phyloP scores from a whole-genome alignment of 768 basidiomycete species.

The Punctularia strigosozonata region DNA sequence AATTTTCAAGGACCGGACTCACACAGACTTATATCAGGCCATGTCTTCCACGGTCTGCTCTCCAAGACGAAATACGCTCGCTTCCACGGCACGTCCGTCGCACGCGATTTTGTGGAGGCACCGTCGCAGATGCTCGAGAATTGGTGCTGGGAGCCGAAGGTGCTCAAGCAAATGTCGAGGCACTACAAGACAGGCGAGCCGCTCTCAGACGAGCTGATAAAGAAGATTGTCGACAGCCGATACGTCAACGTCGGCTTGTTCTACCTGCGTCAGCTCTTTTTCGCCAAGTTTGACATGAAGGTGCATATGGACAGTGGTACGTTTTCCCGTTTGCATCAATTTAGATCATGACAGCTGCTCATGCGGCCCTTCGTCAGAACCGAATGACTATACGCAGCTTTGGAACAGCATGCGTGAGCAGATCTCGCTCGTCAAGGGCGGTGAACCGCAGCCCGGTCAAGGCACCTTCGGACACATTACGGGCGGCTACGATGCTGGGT shows the following conservation, averaged over 20 bases:
- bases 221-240: conserved; percentile 59
- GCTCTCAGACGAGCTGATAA: conserved; percentile 59
- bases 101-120: conserved; percentile 79
- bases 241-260: conserved; percentile 78
- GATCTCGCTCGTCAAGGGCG: conserved; percentile 58
- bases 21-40: too few species aligned
- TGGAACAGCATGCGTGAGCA: conserved; percentile 67
- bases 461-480: conserved; percentile 68
- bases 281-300: conserved; percentile 67
- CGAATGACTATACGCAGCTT: conserved; percentile 62
- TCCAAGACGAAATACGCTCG: conserved; percentile 58
- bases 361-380: conserved; percentile 23
- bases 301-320: conserved; percentile 61
- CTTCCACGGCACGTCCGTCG: conserved; percentile 80
- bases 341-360: conserved; percentile 3
- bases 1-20: too few species aligned
- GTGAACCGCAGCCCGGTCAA: conserved; percentile 54
- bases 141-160: conserved; percentile 83
- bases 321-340: conserved; percentile 2
- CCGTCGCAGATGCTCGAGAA: conserved; percentile 91
- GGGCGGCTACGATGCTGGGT: conserved; percentile 60
- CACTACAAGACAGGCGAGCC: conserved; percentile 70
- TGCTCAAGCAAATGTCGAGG: conserved; percentile 66
- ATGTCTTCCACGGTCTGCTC: conserved; percentile 41
- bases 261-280: conserved; percentile 78